Percentiles rank a stretch among this genome's conserved stretches.
phyloP scores from a whole-genome alignment of 345 rosid species.

The Dovyalis caffra region DNA sequence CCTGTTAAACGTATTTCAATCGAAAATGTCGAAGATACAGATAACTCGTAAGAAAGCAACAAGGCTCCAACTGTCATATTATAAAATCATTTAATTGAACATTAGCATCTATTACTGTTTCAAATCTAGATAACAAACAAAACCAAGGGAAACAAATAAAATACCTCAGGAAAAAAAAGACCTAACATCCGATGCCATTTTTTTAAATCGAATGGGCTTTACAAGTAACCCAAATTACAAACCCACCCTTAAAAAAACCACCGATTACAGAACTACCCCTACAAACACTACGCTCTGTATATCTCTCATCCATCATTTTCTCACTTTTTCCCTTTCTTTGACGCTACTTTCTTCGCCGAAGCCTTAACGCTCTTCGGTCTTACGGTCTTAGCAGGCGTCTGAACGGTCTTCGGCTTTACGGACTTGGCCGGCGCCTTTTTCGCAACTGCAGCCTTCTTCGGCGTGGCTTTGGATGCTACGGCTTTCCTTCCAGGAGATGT shows the following conservation, averaged over 20 bases:
- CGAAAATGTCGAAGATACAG: neutral
- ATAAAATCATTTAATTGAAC: neutral
- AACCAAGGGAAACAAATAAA: neutral
- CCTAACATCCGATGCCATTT: slow-evolving; percentile 22
- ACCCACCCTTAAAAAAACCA: slow-evolving; percentile 13
- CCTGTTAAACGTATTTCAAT: neutral
- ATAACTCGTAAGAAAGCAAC: neutral
- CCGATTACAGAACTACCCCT: slow-evolving; percentile 37
- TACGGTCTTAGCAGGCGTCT: slow-evolving; percentile 47
- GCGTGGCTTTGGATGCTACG: slow-evolving; percentile 33
- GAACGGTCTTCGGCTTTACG: slow-evolving; percentile 45
- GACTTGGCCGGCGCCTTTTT: slow-evolving; percentile 53
- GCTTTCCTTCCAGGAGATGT: slow-evolving; percentile 60
- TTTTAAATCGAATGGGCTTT: slow-evolving; percentile 6
- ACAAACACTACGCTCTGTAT: slow-evolving; percentile 2
- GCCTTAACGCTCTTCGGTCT: slow-evolving; percentile 55
- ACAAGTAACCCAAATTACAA: slow-evolving; percentile 4
- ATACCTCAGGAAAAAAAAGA: too few species aligned
- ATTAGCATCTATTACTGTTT: slow-evolving; percentile 19
- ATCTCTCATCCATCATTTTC: neutral
- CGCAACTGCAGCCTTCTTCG: slow-evolving; percentile 41
- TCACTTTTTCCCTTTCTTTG: slow-evolving; percentile 50
- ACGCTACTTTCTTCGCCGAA: slow-evolving; percentile 48
- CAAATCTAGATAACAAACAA: neutral
- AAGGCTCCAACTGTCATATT: neutral